A percentile compares a stretch with the other conserved stretches of the same genome.
Conservation (phyloP, 139 green algal species). For the Raphidocelis subcapitata region DNA sequence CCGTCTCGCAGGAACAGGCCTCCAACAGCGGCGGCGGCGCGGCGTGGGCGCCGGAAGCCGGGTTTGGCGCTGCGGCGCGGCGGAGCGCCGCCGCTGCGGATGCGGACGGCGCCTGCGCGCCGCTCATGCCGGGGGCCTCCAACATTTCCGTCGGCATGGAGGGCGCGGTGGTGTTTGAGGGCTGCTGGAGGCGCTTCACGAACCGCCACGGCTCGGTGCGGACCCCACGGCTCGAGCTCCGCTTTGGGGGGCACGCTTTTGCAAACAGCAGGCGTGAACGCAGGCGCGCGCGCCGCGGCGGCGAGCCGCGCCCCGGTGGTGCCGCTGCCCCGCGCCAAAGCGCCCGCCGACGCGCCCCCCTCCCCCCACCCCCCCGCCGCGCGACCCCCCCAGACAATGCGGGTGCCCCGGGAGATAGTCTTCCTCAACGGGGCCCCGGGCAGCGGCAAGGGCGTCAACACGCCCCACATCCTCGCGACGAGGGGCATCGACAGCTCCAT, state of each 20-base stretch:
- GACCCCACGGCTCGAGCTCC: not conserved
- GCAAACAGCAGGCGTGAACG: not conserved
- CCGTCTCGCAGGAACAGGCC: too few relatives aligned
- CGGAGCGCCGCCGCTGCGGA: too few relatives aligned
- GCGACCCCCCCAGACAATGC: constrained; percentile 7
- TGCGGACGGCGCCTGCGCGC: too few relatives aligned
- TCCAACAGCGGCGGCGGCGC: too few relatives aligned
- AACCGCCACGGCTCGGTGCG: constrained; percentile 36
- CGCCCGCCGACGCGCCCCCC: not conserved
- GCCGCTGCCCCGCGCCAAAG: not conserved
- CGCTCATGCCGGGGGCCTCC: too few relatives aligned
- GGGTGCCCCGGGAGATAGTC: constrained; percentile 13
- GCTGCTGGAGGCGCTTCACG: constrained; percentile 72
- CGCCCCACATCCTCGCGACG: constrained; percentile 14
- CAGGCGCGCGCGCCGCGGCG: not conserved
- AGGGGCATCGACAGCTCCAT: constrained; percentile 9
- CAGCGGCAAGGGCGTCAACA: constrained; percentile 25
- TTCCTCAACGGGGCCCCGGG: constrained; percentile 30
- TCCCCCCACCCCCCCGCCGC: not conserved
- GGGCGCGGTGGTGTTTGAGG: constrained; percentile 69
- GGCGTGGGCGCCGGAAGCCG: too few relatives aligned
- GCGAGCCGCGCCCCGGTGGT: not conserved
- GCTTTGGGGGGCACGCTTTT: not conserved
- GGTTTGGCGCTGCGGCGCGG: too few relatives aligned
- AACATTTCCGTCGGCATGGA: constrained; percentile 40